A percentile compares a stretch with the other conserved stretches of the same genome.
phyloP scores from a whole-genome alignment of 2,329 filamentous ascomycete genomes.

The Colletotrichum euphorbiae region DNA sequence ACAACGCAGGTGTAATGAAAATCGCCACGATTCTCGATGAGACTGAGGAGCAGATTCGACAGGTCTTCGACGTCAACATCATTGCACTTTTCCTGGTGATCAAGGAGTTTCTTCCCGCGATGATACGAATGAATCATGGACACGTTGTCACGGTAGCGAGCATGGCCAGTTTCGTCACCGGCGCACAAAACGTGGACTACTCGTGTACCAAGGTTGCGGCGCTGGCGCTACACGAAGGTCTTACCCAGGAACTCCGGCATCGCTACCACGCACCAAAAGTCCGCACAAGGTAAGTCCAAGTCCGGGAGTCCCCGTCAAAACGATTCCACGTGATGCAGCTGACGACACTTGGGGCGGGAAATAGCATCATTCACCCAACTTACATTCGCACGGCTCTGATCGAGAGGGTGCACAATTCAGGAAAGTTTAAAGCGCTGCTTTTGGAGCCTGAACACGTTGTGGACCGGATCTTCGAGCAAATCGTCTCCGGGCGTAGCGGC shows the following conservation, averaged over 20 bases:
- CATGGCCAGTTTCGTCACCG: slow-evolving; percentile 59
- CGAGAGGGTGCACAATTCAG: slow-evolving; percentile 8
- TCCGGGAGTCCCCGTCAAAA: neutral
- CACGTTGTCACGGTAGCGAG: slow-evolving; percentile 66
- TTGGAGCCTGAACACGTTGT: slow-evolving; percentile 29
- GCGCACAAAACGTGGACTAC: slow-evolving; percentile 63
- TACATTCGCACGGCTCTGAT: slow-evolving; percentile 30
- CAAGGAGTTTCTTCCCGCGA: slow-evolving; percentile 60
- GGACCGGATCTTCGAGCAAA: slow-evolving; percentile 22
- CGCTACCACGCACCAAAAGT: slow-evolving; percentile 52
- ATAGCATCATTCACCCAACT: slow-evolving; percentile 22
- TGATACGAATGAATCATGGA: slow-evolving; percentile 60
- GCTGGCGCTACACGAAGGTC: slow-evolving; percentile 63
- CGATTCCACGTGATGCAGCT: neutral
- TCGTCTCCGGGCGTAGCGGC: slow-evolving; percentile 31
- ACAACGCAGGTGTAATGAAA: slow-evolving; percentile 54
- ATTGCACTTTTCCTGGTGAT: slow-evolving; percentile 59
- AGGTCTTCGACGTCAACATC: slow-evolving; percentile 62
- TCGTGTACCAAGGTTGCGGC: slow-evolving; percentile 63
- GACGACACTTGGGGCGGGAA: neutral
- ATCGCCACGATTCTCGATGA: slow-evolving; percentile 53
- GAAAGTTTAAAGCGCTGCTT: slow-evolving; percentile 18
- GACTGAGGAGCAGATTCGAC: slow-evolving; percentile 52
- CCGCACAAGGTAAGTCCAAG: slow-evolving; percentile 45
- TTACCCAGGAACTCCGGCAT: slow-evolving; percentile 51